phyloP scores from a whole-genome alignment of 495 filamentous ascomycete genomes.

The Annulohypoxylon moriforme region DNA sequence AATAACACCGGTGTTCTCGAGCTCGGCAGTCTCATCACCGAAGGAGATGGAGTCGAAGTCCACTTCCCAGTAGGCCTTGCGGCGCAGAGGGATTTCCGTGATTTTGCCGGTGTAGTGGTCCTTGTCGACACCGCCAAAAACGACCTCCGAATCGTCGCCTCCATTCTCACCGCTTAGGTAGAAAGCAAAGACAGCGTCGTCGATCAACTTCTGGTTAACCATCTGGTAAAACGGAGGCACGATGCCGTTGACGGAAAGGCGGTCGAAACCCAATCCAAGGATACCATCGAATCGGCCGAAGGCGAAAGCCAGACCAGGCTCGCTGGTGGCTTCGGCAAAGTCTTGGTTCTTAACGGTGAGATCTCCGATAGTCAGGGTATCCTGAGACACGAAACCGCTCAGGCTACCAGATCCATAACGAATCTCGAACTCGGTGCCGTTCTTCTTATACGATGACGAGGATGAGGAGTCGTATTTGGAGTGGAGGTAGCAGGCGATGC shows the following conservation, averaged over 20 bases:
- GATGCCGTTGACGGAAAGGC: constrained; percentile 95
- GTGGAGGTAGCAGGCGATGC: constrained; percentile 98
- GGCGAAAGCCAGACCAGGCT: constrained; percentile 97
- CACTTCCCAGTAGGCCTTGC: constrained; percentile 99
- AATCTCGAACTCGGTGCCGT: constrained; percentile 93
- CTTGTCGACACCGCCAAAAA: constrained; percentile 92
- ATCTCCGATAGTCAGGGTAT: constrained; percentile 87
- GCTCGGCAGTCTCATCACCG: constrained; percentile 82
- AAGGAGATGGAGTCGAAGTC: constrained; percentile 92
- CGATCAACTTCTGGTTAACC: constrained; percentile 86
- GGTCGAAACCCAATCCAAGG: constrained; percentile 92
- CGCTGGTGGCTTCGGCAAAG: constrained; percentile 93
- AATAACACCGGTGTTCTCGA: constrained; percentile 94
- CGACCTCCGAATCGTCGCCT: constrained; percentile 83
- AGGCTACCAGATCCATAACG: constrained; percentile 95
- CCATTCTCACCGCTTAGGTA: constrained; percentile 82
- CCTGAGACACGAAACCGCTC: constrained; percentile 92
- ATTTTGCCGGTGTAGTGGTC: constrained; percentile 89
- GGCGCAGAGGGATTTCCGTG: constrained; percentile 90
- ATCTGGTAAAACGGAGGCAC: constrained; percentile 96
- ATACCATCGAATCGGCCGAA: constrained; percentile 99
- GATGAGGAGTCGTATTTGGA: constrained; percentile 91
- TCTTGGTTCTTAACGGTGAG: constrained; percentile 85
- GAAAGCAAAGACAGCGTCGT: constrained; percentile 96
- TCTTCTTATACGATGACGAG: constrained; percentile 93